phyloP scores from a whole-genome alignment of 2,329 filamentous ascomycete species.

The Colletotrichum sp. region DNA sequence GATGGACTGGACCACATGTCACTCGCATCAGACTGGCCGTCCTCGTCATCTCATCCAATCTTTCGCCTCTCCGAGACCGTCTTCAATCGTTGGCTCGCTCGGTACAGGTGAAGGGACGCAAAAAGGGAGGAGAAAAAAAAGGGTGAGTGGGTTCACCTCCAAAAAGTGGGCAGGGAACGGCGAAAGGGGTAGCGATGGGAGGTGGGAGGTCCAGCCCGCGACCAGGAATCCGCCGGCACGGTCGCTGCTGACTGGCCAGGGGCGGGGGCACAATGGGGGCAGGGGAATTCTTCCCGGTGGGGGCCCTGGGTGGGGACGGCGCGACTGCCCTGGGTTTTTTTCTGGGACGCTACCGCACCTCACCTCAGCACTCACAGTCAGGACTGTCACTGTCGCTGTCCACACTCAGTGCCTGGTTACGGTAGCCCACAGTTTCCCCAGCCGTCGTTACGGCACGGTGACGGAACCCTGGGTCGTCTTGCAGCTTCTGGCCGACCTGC shows the following conservation, averaged over 20 bases:
- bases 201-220: slow-evolving; percentile 3
- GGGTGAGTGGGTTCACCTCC: background rate
- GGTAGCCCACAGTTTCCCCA: background rate
- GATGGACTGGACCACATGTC: background rate
- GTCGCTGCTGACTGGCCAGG: background rate
- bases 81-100: background rate
- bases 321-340: background rate
- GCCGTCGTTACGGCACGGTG: background rate
- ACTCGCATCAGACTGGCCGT: background rate
- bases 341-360: background rate
- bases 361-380: background rate
- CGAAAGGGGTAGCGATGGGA: background rate
- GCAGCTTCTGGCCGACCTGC: background rate
- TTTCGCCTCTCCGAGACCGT: background rate
- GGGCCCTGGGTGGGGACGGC: background rate
- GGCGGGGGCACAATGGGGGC: background rate
- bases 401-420: background rate
- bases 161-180: background rate
- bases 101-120: background rate
- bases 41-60: slow-evolving; percentile 3
- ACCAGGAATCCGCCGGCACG: background rate
- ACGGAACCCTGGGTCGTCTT: background rate
- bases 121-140: background rate
- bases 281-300: background rate
- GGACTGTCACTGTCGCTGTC: background rate